Base-by-base conservation (phyloP, 768 basidiomycete species). In the Kwoniella botswanensis region DNA sequence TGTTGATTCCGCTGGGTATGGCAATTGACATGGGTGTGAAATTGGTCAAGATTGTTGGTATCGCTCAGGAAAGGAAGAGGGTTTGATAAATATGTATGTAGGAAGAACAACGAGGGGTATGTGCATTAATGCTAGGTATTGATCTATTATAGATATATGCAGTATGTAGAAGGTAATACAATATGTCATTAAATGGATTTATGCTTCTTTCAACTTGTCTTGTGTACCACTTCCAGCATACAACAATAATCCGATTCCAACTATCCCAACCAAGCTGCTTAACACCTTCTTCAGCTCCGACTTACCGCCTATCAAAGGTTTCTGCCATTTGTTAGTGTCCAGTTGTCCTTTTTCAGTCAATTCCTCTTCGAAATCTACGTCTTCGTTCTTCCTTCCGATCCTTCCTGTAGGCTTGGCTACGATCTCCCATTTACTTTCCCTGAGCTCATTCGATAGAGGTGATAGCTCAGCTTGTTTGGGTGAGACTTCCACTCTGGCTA, bases 401-500 rank as follows among this genome's bases (percentile, higher is more conserved):
- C 10, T n/a, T 21, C 9, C 24, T 9, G 24, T 29, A 46, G 17
- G 61, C 17, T 29, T 58, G 24, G n/a, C 21, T 26, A 17, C 24
- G n/a, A 18, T 21, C 35, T 35, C 52, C 10, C 24, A 65, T 10
- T 42, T 64, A 11, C 18, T 50, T 13, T 18, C 46, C 18, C 46
- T 50, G 13, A 50, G 18, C 12, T 64, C 22, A 57, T 35, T 41
- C 24, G 68, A 52, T 21, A 64, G 29, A 50, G 54, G 60, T n/a
- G 59, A 44, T 29, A 71, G 26, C 17, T 65, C 59, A 11, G 46
- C 43, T 17, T 55, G 43, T 35, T 59, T 63, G 12, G 72, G 65
- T 26, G 68, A 66, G 17, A 94, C 85, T 76, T 98, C 93, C 0
- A 91, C 93, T 69, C 91, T 90, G 17, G 92, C 87, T 18, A 97